Evolutionary conservation across 495 filamentous ascomycete species (phyloP), one percentile per base, ranked within the genome.

Genomic region (Xanthoparmelia taractica): DNA sequence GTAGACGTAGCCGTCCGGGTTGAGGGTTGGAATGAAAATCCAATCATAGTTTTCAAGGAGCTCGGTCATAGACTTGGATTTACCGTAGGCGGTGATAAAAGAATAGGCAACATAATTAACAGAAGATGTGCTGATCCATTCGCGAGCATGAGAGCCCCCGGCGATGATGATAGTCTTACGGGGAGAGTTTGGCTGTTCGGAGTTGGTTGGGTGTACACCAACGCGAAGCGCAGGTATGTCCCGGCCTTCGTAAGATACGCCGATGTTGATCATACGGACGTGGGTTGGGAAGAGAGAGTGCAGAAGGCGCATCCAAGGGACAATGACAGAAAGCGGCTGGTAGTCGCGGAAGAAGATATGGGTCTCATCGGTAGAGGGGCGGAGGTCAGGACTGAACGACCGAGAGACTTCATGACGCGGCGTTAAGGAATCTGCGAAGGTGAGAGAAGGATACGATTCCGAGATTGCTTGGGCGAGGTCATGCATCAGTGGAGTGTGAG

Each of bases 121-220:
- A 0, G 92, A 93, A 68, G 86, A 92, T 2, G 89, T 92, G 55
- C 90, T 91, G 65, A 98, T 94, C 94, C 94, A 98, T 77, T 98
- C 94, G 12, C 94, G 82, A 4, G 91, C 93, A 73, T 98, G 94
- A 57, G 86, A 82, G 29, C 93, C 94, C 37, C 92, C 94, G 0
- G 85, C 83, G 15, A 98, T 78, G 47, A 97, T 78, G 59, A 98
- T 85, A 2, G 89, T 92, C 71, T 92, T 90, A 31, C 88, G 80
- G 0, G 80, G 81, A 5, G 64, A 63, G 0, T 73, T 68, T 1
- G 72, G 67, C 12, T 77, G 63, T 8, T 78, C 68, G 15, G 74
- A 59, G 20, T 80, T 70, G 59, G 75, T 77, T 8, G 78, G 71
- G 52, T 82, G 76, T 10, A 84, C 79, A 27, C 94, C 91, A n/a